These are phyloP conservation scores for Guadua angustifolia DNA, from an alignment of 176 grass and related monocot genomes.

Conservation along the genomic window DNA sequence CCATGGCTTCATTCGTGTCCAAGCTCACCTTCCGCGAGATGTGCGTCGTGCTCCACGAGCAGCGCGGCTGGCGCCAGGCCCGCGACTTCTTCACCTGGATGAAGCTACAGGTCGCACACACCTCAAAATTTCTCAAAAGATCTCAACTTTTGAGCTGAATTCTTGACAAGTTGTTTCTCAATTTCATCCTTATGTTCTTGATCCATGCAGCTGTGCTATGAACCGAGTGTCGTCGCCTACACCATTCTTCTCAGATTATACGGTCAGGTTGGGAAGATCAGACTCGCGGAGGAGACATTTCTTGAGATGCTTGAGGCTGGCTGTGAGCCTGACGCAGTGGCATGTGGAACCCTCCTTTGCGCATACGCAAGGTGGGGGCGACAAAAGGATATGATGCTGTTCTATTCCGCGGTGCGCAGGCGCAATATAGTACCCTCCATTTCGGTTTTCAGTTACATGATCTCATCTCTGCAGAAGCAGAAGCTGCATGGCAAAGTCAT, in stretches of 20 bases:
- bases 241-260: constrained; percentile 81
- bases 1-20: constrained; percentile 80
- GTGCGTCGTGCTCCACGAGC: constrained; percentile 91
- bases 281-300: constrained; percentile 79
- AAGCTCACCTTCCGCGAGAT: constrained; percentile 96
- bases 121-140: not conserved
- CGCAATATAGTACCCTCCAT: constrained; percentile 60
- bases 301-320: constrained; percentile 93
- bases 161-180: not conserved
- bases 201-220: constrained; percentile 76
- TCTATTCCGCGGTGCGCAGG: constrained; percentile 67
- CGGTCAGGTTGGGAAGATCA: constrained; percentile 69
- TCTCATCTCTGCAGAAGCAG: constrained; percentile 94
- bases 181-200: not conserved
- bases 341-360: constrained; percentile 89
- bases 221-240: constrained; percentile 86
- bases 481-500: constrained; percentile 75
- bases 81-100: constrained; percentile 96
- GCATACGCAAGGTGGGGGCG: constrained; percentile 79
- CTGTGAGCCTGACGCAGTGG: constrained; percentile 80
- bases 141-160: not conserved
- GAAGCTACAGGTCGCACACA: constrained; percentile 69
- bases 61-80: constrained; percentile 79
- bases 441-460: constrained; percentile 88
- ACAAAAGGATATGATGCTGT: constrained; percentile 84